phyloP scores from a whole-genome alignment of 768 basidiomycete genomes.

The Tricholoma terreum region DNA sequence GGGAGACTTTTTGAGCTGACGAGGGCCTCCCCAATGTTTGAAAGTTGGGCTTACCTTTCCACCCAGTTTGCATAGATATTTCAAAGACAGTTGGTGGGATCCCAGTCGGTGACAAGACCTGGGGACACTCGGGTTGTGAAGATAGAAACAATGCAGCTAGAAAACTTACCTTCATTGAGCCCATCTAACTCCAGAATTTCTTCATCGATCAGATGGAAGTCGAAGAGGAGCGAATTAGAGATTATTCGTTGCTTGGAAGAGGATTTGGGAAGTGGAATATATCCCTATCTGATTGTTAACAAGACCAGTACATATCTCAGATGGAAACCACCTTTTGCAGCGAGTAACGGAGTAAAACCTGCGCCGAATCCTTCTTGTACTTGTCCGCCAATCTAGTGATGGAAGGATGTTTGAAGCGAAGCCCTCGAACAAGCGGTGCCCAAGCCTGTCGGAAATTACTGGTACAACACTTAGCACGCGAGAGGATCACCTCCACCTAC shows the following conservation, averaged over 20 bases:
- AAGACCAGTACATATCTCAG: background rate
- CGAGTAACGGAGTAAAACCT: conserved; percentile 67
- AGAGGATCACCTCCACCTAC: conserved; percentile 32
- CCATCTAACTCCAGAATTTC: conserved; percentile 51
- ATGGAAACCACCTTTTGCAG: conserved; percentile 60
- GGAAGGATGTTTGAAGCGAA: conserved; percentile 60
- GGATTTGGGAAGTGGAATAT: conserved; percentile 66
- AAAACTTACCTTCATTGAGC: conserved; percentile 48
- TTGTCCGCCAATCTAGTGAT: conserved; percentile 50
- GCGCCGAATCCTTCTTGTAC: conserved; percentile 54
- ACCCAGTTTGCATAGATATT: background rate
- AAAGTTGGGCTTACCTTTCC: background rate
- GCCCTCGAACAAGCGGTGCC: conserved; percentile 67
- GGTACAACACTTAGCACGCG: background rate
- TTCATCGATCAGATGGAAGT: conserved; percentile 51
- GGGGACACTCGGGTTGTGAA: background rate
- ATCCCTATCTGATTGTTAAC: conserved; percentile 36
- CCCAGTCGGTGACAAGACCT: conserved; percentile 46
- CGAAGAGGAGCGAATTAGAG: conserved; percentile 59
- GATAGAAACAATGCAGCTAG: background rate
- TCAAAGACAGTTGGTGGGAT: conserved; percentile 27
- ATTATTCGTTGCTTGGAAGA: conserved; percentile 49
- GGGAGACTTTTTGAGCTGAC: no score
- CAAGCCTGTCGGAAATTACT: conserved; percentile 47
- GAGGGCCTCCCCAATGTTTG: no score